Conservation (phyloP, 257 asterid species). For the Lithospermum erythrorhizon region DNA sequence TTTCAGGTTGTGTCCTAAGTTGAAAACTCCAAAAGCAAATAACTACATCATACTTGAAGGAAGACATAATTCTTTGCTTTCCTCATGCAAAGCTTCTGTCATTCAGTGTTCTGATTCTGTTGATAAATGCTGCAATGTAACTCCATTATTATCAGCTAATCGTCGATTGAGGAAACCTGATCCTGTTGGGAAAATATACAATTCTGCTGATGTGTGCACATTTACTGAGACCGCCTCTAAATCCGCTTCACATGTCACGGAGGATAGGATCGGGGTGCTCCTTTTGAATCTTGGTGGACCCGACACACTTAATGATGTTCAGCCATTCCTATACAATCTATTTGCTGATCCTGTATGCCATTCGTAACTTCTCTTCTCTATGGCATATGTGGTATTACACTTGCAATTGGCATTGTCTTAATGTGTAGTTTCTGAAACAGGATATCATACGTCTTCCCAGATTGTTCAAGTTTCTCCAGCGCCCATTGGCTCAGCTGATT, state of each 20-base stretch:
- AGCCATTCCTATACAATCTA: slow-evolving; percentile 78
- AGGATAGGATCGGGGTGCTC: slow-evolving; percentile 76
- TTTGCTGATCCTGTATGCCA: slow-evolving; percentile 87
- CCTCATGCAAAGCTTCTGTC: slow-evolving; percentile 11
- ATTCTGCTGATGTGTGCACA: slow-evolving; percentile 37
- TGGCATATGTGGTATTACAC: neutral
- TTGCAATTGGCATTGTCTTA: neutral
- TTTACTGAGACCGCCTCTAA: slow-evolving; percentile 26
- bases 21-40: slow-evolving; percentile 19
- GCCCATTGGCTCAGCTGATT: slow-evolving; percentile 84
- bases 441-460: slow-evolving; percentile 96
- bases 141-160: slow-evolving; percentile 30
- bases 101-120: slow-evolving; percentile 15
- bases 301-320: slow-evolving; percentile 83
- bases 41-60: slow-evolving; percentile 8
- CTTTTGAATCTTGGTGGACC: slow-evolving; percentile 97
- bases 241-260: slow-evolving; percentile 29
- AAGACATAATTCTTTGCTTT: slow-evolving; percentile 1
- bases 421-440: slow-evolving; percentile 23
- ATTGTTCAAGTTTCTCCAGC: slow-evolving; percentile 74
- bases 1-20: slow-evolving; percentile 34
- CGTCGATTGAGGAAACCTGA: slow-evolving; percentile 18
- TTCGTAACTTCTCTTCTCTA: neutral
- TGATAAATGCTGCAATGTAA: slow-evolving; percentile 9
- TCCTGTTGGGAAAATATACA: slow-evolving; percentile 29